Base-by-base conservation (phyloP, 2,329 filamentous ascomycete genomes). In the Venturia oleaginea region DNA sequence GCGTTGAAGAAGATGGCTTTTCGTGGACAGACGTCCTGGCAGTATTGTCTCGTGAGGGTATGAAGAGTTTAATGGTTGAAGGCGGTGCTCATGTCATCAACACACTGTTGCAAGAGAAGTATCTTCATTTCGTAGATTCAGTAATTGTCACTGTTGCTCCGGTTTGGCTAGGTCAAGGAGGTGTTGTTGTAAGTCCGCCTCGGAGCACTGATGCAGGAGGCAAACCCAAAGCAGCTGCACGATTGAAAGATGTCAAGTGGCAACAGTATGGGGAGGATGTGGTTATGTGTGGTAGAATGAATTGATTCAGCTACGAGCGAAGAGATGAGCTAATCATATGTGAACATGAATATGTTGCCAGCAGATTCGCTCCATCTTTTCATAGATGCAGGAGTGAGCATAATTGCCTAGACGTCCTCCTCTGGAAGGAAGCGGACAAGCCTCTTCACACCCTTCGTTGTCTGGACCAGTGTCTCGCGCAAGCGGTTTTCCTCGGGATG, bases 111-210 rank as follows among this genome's bases (percentile, higher is more conserved):
- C 79, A 82, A 54, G 79, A 82, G 1, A 78, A 79, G 43, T 84
- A 86, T 70, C 79, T 83, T 19, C 71, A 74, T 46, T 77, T 91
- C 17, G 79, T 93, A 55, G 82, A 89, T 72, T 87, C 86, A 2
- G 86, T 95, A 62, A 87, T 96, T 69, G 81, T 96, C 67, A 96
- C 92, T 0, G 84, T 96, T 70, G 91, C 92, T 1, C 92, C 92
- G 13, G 90, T 86, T 0, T 96, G 90, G 83, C 80, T 96, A 15
- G 92, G 92, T 2, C 80, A 83, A 64, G 90, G 89, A 8, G 90
- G 90, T 11, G 88, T 95, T 6, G 80, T 84, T 11, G 89, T 95
- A 5, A 86, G 84, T 43, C 91, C 91, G 4, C 78, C 83, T 32
- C 79, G 84, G 30, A 81, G 79, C 46, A 70, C 72, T 2, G 80